A percentile compares a stretch with the other conserved stretches of the same genome.
Conservation (phyloP, 2,329 filamentous ascomycete species). For the Aspergillus quadrilineatus region DNA sequence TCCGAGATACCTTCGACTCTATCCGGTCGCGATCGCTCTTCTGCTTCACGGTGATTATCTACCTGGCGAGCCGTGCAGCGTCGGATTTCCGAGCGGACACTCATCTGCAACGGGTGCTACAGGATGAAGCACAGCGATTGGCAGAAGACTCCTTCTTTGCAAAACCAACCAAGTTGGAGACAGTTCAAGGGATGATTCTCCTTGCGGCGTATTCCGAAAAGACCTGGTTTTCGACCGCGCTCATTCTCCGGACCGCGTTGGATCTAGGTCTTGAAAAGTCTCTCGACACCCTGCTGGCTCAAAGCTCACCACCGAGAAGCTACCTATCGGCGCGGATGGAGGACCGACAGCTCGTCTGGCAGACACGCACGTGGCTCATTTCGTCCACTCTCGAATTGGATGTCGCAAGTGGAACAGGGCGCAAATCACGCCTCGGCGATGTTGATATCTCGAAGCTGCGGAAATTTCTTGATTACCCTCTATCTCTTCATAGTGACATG, state of each 20-base stretch:
- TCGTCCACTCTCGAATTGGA: constrained; percentile 37
- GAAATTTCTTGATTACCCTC: constrained; percentile 36
- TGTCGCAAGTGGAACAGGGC: constrained; percentile 36
- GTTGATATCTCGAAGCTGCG: constrained; percentile 35
- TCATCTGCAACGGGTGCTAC: constrained; percentile 36
- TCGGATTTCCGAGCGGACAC: constrained; percentile 32
- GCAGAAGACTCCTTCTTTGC: constrained; percentile 40
- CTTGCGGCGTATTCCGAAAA: constrained; percentile 39
- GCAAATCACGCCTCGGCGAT: constrained; percentile 36
- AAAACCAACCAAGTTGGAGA: constrained; percentile 37
- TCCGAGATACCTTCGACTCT: constrained; percentile 38
- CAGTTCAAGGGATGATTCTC: constrained; percentile 38
- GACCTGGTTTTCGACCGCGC: constrained; percentile 38
- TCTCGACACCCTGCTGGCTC: constrained; percentile 31
- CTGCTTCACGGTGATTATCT: constrained; percentile 38
- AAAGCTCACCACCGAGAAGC: constrained; percentile 33
- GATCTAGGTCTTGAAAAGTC: constrained; percentile 38
- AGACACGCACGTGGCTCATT: constrained; percentile 38
- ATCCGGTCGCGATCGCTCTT: constrained; percentile 37
- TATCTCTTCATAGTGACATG: constrained; percentile 36
- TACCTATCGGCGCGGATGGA: constrained; percentile 35
- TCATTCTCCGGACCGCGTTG: constrained; percentile 36
- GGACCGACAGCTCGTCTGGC: constrained; percentile 36
- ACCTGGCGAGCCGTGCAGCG: constrained; percentile 35
- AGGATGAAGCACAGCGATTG: constrained; percentile 37